A percentile compares a stretch with the other conserved stretches of the same genome.
Evolutionary conservation across 176 grass and related monocot species (phyloP).

Genomic region (Guadua angustifolia): DNA sequence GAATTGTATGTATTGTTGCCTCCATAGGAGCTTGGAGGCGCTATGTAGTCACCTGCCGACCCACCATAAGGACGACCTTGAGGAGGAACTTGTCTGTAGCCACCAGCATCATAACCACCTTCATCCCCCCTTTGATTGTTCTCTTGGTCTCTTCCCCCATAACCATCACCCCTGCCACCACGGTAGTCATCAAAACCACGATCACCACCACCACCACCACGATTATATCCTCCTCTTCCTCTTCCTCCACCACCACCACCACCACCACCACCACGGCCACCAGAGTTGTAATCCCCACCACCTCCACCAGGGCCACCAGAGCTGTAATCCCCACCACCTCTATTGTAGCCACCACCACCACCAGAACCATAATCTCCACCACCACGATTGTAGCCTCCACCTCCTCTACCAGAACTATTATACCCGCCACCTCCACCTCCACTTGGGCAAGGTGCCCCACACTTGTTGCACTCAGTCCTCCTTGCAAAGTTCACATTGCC

Average conservation of each 20-base stretch:
- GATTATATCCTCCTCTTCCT: constrained; percentile 52
- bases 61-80: constrained; percentile 71
- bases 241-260: constrained; percentile 44
- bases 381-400: constrained; percentile 59
- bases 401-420: constrained; percentile 60
- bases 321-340: constrained; percentile 41
- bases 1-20: constrained; percentile 61
- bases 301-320: constrained; percentile 35
- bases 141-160: constrained; percentile 63
- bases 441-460: constrained; percentile 64
- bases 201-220: constrained; percentile 51
- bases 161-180: constrained; percentile 59
- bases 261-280: constrained; percentile 51
- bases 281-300: constrained; percentile 30
- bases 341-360: constrained; percentile 56
- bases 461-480: constrained; percentile 95
- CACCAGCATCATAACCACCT: constrained; percentile 55
- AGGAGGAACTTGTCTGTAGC: constrained; percentile 63
- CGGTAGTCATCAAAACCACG: constrained; percentile 62
- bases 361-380: constrained; percentile 58
- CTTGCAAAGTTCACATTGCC: constrained; percentile 96
- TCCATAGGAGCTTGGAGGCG: constrained; percentile 70
- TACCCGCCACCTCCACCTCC: constrained; percentile 57
- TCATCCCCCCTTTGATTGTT: constrained; percentile 51
- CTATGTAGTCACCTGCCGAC: constrained; percentile 54